Base-by-base conservation (phyloP, 805 yeast genomes). In the Kuraishia capsulata region DNA sequence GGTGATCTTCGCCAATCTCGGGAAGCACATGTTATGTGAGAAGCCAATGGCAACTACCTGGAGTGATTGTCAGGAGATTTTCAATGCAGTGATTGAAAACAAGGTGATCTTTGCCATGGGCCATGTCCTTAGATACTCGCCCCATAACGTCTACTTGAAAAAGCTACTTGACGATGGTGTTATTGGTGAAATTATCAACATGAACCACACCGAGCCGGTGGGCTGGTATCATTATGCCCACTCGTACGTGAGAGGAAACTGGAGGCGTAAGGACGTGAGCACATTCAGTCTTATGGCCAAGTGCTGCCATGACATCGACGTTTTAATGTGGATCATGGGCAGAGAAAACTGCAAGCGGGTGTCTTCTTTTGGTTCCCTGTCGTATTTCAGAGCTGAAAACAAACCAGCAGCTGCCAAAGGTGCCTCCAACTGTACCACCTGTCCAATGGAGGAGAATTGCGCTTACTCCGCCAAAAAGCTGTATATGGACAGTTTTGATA, bases 191-290 rank as follows among this genome's bases (percentile, higher is more conserved):
- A 44, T 50, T 30, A 39, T 50, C 36, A 47, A 45, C 39, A 42
- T 50, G 25, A 47, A 50, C 25, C 54, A 50, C 38, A 50, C 54
- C 3, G 54, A 50, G 38, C 54, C 54, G 3, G 52, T 50, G 6
- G 54, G 54, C 10, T 47, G 45, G 45, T 45, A 37, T 40, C 54
- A 50, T 35, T 50, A 47, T 42, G 51, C 54, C 9, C 54, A 50
- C 34, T 50, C 54, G 14, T 50, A 45, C 39, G 54, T 50, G 8
- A 48, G 54, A 19, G 54, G 54, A 8, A 49, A 50, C 38, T 50
- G 54, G 54, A 33, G 46, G n/a, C 34, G 39, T 17, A 42, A 44
- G 32, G 45, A 44, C 2, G 33, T 42, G 4, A 39, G 49, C 11
- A 42, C 50, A 20, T 49, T 50, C 38, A 43, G 51, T 20, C 46